Evolutionary conservation across 78 protist genomes (phyloP).

Genomic region (Dictyostelium intermedium): DNA sequence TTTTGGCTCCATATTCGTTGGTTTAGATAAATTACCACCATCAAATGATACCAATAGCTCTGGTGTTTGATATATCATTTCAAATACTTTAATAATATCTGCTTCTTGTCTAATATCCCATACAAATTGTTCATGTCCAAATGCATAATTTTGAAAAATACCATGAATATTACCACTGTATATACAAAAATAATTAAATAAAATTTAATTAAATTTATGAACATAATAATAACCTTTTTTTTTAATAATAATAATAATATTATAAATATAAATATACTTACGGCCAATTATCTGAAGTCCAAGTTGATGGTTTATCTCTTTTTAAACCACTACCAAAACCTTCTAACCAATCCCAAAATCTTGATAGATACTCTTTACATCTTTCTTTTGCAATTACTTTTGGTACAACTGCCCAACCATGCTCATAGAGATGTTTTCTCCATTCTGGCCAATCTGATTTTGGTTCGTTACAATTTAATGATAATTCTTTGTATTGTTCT

Average conservation of each 20-base stretch:
- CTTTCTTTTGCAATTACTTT: background rate
- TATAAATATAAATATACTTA: background rate
- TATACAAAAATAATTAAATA: background rate
- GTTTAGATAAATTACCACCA: conserved; percentile 59
- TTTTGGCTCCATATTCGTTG: background rate
- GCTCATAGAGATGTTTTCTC: conserved; percentile 38
- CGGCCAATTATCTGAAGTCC: conserved; percentile 20
- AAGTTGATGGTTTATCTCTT: background rate
- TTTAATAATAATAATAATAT: too few relatives aligned
- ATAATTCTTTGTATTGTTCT: background rate
- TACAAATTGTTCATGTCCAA: conserved; percentile 43
- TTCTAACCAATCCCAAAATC: conserved; percentile 60
- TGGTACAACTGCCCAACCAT: conserved; percentile 66
- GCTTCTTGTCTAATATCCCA: conserved; percentile 58
- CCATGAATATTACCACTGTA: conserved; percentile 19
- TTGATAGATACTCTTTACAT: background rate
- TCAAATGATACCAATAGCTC: conserved; percentile 44
- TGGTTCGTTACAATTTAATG: conserved; percentile 27
- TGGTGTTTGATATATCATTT: conserved; percentile 10
- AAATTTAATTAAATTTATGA: too few relatives aligned
- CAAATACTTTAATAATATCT: conserved; percentile 27
- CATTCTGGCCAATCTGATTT: conserved; percentile 54
- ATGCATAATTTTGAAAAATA: conserved; percentile 20
- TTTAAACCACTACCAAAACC: background rate
- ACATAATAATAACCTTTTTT: too few relatives aligned